Evolutionary conservation across 306 rosid genomes (phyloP).

Genomic region (Cucumis hystrix): DNA sequence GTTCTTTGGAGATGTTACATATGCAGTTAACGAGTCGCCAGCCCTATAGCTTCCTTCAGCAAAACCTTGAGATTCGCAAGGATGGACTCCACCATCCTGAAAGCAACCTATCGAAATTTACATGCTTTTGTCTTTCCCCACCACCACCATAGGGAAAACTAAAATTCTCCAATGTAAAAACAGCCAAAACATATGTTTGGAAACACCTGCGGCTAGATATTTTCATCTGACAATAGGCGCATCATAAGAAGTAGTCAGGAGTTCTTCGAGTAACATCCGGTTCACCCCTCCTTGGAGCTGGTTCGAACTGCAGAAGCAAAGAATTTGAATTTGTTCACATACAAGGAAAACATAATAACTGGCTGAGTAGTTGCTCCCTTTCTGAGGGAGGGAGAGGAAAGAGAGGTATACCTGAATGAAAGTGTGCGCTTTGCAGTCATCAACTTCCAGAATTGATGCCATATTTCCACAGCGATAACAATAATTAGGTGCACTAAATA

Average conservation of each 20-base stretch:
- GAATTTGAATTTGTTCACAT: neutral
- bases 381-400: neutral
- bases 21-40: slow-evolving; percentile 9
- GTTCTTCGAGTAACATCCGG: slow-evolving; percentile 94
- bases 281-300: slow-evolving; percentile 98
- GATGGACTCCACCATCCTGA: neutral
- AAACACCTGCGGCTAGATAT: neutral
- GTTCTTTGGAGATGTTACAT: slow-evolving; percentile 8
- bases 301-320: slow-evolving; percentile 60
- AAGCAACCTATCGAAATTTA: slow-evolving; percentile 7
- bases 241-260: slow-evolving; percentile 84
- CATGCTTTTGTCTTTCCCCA: neutral
- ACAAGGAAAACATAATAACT: neutral
- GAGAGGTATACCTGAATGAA: slow-evolving; percentile 63
- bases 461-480: slow-evolving; percentile 94
- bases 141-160: slow-evolving; percentile 6
- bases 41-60: slow-evolving; percentile 1
- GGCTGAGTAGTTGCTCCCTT: neutral
- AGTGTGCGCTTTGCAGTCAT: slow-evolving; percentile 90
- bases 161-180: slow-evolving; percentile 1
- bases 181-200: neutral
- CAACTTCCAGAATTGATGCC: slow-evolving; percentile 95
- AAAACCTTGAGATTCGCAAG: slow-evolving; percentile 2
- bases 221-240: neutral
- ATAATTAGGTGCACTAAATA: slow-evolving; percentile 90